Evolutionary conservation across 371 early-diverging fungal genomes (phyloP).

Genomic region (Catenaria anguillulae): DNA sequence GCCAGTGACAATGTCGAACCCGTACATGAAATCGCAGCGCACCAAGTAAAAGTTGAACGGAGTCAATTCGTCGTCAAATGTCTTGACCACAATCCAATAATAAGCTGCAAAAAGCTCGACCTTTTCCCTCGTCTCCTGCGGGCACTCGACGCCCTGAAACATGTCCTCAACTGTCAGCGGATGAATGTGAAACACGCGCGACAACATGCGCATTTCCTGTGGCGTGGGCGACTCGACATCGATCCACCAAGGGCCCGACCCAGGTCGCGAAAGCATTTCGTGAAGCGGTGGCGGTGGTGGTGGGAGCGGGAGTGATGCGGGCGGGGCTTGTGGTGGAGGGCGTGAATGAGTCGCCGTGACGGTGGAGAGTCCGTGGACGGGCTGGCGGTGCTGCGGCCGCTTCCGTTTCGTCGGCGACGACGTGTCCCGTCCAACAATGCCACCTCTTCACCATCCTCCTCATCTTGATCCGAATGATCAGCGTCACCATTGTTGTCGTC

Average conservation of each 20-base stretch:
- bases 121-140: conserved; percentile 20
- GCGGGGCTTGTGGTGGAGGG: too few species aligned
- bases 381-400: too few species aligned
- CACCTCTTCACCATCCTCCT: too few species aligned
- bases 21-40: too few species aligned
- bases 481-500: too few species aligned
- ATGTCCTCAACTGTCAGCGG: conserved; percentile 27
- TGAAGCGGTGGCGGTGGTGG: not conserved
- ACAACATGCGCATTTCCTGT: conserved; percentile 15
- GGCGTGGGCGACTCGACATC: conserved; percentile 16
- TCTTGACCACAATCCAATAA: conserved; percentile 12
- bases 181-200: conserved; percentile 16
- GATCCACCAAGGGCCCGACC: conserved; percentile 19
- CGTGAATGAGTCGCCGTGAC: too few species aligned
- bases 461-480: too few species aligned
- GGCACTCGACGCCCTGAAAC: conserved; percentile 9
- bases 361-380: too few species aligned
- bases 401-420: too few species aligned
- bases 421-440: too few species aligned
- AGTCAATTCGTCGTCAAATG: not conserved
- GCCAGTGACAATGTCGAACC: not conserved
- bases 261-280: not conserved
- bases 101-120: conserved; percentile 22
- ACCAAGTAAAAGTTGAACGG: conserved; percentile 4
- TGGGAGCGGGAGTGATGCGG: too few species aligned